phyloP scores from a whole-genome alignment of 257 asterid species.

The Paraleonurus japonicus region DNA sequence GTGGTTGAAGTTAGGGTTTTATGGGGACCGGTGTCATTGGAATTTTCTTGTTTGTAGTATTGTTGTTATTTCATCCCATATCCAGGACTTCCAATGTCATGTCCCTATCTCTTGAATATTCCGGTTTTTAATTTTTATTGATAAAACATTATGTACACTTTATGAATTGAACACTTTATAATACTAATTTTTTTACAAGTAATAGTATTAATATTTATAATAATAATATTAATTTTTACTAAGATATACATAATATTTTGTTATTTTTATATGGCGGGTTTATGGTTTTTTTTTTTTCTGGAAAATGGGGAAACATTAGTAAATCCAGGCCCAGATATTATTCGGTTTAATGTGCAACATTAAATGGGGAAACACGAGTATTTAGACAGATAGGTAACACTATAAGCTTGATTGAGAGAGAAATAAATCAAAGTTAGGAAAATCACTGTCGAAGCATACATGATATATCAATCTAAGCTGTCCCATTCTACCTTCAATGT shows the following conservation, averaged over 20 bases:
- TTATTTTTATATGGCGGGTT: no score
- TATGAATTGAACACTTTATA: no score
- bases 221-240: no score
- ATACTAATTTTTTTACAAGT: no score
- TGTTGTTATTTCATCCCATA: background rate
- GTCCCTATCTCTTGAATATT: slow-evolving; percentile 5
- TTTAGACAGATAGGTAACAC: background rate
- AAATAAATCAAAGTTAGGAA: background rate
- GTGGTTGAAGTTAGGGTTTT: background rate
- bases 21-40: background rate
- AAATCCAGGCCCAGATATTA: no score
- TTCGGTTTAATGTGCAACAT: background rate
- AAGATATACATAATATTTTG: no score
- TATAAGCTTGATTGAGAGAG: background rate
- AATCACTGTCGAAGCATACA: slow-evolving; percentile 6
- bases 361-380: background rate
- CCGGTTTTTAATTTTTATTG: background rate
- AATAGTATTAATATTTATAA: no score
- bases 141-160: no score
- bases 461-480: slow-evolving; percentile 14
- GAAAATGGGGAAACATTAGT: background rate
- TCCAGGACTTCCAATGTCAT: background rate
- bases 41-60: background rate
- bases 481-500: slow-evolving; percentile 17
- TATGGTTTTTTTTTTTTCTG: background rate